These are phyloP conservation scores for Rhytidiadelphus loreus DNA, from an alignment of 225 moss, liverwort and hornwort genomes.

Conservation along the genomic window DNA sequence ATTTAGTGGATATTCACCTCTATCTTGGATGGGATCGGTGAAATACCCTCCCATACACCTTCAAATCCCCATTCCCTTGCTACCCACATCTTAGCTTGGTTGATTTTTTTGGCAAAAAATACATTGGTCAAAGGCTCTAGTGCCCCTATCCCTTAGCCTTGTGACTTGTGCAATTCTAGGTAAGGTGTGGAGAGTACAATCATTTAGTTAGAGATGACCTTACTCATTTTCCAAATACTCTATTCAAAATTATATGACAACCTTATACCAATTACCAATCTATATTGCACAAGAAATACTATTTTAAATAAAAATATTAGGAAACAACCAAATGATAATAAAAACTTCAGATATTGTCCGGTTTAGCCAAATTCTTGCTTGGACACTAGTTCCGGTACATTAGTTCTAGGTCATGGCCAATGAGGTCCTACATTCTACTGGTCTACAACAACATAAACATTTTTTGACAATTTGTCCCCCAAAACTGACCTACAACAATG, in stretches of 20 bases:
- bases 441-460: background rate
- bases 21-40: rapidly evolving
- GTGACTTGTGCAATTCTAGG: background rate
- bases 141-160: rapidly evolving
- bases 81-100: background rate
- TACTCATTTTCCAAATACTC: background rate
- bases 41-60: background rate
- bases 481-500: rapidly evolving
- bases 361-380: background rate
- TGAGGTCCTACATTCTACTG: rapidly evolving
- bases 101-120: rapidly evolving
- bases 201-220: background rate
- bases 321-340: background rate
- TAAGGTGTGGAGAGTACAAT: background rate
- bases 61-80: background rate
- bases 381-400: rapidly evolving
- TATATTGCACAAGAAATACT: background rate
- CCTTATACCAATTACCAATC: background rate
- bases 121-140: rapidly evolving
- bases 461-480: background rate
- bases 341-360: background rate
- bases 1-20: rapidly evolving
- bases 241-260: background rate
- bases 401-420: background rate
- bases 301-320: background rate